phyloP scores from a whole-genome alignment of 176 grass and related monocot species.

The Avena atlantica region DNA sequence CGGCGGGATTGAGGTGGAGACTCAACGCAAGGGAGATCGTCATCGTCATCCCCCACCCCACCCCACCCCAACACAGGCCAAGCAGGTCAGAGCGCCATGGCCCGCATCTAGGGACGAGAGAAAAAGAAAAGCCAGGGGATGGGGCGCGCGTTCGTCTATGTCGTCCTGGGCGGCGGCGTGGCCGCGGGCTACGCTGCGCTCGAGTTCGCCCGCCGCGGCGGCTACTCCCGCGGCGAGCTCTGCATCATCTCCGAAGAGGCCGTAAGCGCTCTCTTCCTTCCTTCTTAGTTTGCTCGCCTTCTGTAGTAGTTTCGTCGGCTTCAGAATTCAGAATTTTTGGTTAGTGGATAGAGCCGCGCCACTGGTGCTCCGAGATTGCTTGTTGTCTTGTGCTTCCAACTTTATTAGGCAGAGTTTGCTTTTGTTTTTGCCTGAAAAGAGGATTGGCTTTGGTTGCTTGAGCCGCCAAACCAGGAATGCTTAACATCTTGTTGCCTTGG shows the following conservation, averaged over 20 bases:
- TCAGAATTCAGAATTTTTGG: not conserved
- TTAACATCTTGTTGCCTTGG: not conserved
- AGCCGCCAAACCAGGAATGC: not conserved
- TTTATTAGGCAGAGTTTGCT: not conserved
- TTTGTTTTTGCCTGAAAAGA: not conserved
- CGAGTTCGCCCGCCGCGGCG: slow-evolving; percentile 76
- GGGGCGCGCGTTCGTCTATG: slow-evolving; percentile 76
- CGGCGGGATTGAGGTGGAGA: slow-evolving; percentile 22
- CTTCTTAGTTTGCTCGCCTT: not conserved
- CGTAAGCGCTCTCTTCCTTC: not conserved
- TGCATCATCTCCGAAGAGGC: slow-evolving; percentile 96
- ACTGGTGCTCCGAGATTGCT: slow-evolving; percentile 6
- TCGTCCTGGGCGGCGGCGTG: slow-evolving; percentile 93
- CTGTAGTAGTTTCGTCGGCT: not conserved
- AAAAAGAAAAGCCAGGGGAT: slow-evolving; percentile 31
- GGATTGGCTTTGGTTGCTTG: not conserved
- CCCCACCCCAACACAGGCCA: not conserved
- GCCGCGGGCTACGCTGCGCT: slow-evolving; percentile 90
- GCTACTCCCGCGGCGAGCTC: slow-evolving; percentile 64
- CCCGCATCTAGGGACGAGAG: slow-evolving; percentile 37
- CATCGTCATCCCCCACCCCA: not conserved
- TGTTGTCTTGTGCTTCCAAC: not conserved
- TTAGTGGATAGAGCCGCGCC: not conserved
- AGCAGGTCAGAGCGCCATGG: slow-evolving; percentile 40
- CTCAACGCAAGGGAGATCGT: slow-evolving; percentile 4